A percentile compares a stretch with the other conserved stretches of the same genome.
These are phyloP conservation scores for Theileria annulata DNA, from an alignment of 169 alveolate genomes.

Conservation along the genomic window DNA sequence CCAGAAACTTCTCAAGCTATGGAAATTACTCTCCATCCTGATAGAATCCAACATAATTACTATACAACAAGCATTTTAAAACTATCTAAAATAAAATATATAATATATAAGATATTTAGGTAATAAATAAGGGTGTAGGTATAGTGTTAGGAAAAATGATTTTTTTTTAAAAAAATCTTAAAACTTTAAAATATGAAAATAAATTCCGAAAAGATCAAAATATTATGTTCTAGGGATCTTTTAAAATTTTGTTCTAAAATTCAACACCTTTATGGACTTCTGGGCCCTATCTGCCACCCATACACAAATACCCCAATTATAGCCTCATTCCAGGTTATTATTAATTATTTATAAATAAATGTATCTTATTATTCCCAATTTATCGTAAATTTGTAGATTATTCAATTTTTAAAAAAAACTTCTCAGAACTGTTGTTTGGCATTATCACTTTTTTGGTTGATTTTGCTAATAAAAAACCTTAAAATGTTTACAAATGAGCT, in stretches of 20 bases:
- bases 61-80: not conserved
- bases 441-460: not conserved
- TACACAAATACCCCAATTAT: not conserved
- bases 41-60: not conserved
- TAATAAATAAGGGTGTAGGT: not conserved
- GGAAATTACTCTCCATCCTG: not conserved
- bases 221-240: not conserved
- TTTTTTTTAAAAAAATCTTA: not conserved
- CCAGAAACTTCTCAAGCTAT: constrained; percentile 44
- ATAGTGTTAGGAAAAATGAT: not conserved
- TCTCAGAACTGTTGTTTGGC: not conserved
- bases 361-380: not conserved
- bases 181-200: not conserved
- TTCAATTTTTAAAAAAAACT: not conserved
- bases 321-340: not conserved
- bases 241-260: not conserved
- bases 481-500: constrained; percentile 1
- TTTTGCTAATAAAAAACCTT: not conserved
- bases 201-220: not conserved
- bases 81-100: not conserved
- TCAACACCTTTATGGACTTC: not conserved
- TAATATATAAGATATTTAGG: not conserved
- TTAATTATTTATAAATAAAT: too few species aligned
- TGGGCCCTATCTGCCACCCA: not conserved
- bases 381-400: not conserved